Evolutionary conservation across 352 stramenopile genomes (phyloP).

Genomic region (Phytophthora citricola): DNA sequence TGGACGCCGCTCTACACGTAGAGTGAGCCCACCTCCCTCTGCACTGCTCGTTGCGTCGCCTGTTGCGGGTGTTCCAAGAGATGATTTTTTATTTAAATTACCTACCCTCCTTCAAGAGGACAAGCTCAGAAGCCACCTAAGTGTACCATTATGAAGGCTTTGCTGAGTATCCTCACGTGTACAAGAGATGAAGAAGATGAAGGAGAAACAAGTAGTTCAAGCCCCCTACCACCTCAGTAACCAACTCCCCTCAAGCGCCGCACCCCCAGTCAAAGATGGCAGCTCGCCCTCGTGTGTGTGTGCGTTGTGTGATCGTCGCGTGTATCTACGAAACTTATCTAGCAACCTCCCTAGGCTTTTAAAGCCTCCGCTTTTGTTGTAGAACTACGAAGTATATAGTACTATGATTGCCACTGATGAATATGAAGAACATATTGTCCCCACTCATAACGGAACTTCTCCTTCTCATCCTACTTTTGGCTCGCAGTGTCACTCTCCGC

Average conservation of each 20-base stretch:
- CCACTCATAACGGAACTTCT: not conserved
- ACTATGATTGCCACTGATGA: conserved; percentile 43
- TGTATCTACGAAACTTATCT: conserved; percentile 37
- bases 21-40: conserved; percentile 12
- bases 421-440: conserved; percentile 46
- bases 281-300: conserved; percentile 16
- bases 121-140: conserved; percentile 17
- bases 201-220: conserved; percentile 39
- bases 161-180: conserved; percentile 23
- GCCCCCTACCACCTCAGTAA: conserved; percentile 12
- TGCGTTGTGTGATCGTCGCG: conserved; percentile 35
- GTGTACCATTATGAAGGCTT: conserved; percentile 50
- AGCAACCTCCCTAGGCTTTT: conserved; percentile 21
- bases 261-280: conserved; percentile 13
- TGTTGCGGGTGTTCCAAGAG: conserved; percentile 27
- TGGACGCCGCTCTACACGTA: conserved; percentile 1
- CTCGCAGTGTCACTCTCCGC: conserved; percentile 5
- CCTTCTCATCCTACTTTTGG: conserved; percentile 2
- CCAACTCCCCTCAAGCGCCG: conserved; percentile 18
- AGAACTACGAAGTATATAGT: conserved; percentile 59
- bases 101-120: conserved; percentile 24
- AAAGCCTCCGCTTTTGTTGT: conserved; percentile 46
- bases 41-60: conserved; percentile 27
- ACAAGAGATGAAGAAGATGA: conserved; percentile 44
- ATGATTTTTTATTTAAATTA: conserved; percentile 43